Percentiles rank a stretch among this genome's conserved stretches.
These are phyloP conservation scores for Aspergillus ochraceus DNA, from an alignment of 2,329 filamentous ascomycete genomes.

Conservation along the genomic window DNA sequence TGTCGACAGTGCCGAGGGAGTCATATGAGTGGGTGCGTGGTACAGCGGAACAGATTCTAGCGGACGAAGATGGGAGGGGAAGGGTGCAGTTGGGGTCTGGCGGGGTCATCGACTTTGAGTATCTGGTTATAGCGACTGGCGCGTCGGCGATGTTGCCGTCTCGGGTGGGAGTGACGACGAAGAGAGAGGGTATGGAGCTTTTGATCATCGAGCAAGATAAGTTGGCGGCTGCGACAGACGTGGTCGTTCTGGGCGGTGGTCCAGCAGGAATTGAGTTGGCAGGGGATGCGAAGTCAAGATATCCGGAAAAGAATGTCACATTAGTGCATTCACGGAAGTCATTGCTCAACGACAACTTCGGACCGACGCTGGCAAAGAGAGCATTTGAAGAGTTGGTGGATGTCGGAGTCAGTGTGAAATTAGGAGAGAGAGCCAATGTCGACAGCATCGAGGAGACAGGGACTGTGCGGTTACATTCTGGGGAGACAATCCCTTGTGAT, in stretches of 20 bases:
- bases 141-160: conserved; percentile 51
- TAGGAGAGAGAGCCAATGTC: conserved; percentile 42
- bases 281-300: conserved; percentile 57
- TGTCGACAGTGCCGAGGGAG: conserved; percentile 37
- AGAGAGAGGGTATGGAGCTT: conserved; percentile 44
- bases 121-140: conserved; percentile 60
- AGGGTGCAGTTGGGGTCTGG: conserved; percentile 39
- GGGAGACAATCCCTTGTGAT: conserved; percentile 50
- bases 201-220: conserved; percentile 49
- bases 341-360: conserved; percentile 54
- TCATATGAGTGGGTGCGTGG: conserved; percentile 21
- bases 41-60: background rate
- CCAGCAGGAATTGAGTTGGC: conserved; percentile 64
- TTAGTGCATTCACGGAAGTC: conserved; percentile 58
- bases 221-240: conserved; percentile 44
- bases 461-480: conserved; percentile 49
- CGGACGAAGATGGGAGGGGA: background rate
- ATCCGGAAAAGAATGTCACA: conserved; percentile 57
- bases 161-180: conserved; percentile 47
- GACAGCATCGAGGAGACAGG: conserved; percentile 32
- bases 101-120: conserved; percentile 53
- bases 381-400: conserved; percentile 45
- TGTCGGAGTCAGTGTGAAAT: conserved; percentile 53
- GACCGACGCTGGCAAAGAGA: conserved; percentile 39
- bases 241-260: conserved; percentile 59